Percentiles rank a stretch among this genome's conserved stretches.
Evolutionary conservation across 2,329 filamentous ascomycete species (phyloP).

Genomic region (Beauveria medogensis): DNA sequence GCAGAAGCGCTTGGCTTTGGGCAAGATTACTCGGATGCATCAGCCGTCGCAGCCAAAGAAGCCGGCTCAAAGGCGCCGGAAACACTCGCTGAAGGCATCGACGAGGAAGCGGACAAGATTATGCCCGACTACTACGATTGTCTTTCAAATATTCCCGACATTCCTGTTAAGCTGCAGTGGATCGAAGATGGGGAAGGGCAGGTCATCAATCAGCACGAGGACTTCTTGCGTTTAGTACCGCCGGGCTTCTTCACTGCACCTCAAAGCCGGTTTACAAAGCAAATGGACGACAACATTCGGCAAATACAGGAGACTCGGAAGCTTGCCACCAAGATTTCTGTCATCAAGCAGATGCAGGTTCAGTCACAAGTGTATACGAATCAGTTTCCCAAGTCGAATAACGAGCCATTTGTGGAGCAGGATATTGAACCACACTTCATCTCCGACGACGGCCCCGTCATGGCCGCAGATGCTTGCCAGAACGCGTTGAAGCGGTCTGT

Average conservation of each 20-base stretch:
- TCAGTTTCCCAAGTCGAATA: conserved; percentile 94
- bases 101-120: conserved; percentile 74
- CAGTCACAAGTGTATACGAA: conserved; percentile 97
- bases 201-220: conserved; percentile 79
- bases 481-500: conserved; percentile 83
- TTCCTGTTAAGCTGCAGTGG: conserved; percentile 74
- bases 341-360: conserved; percentile 99
- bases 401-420: conserved; percentile 76
- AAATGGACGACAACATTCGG: conserved; percentile 82
- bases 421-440: conserved; percentile 87
- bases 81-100: conserved; percentile 90
- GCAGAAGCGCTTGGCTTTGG: conserved; percentile 43
- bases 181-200: conserved; percentile 82
- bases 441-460: conserved; percentile 79
- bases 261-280: conserved; percentile 63
- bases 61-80: conserved; percentile 48
- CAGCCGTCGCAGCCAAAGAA: conserved; percentile 36
- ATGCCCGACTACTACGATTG: conserved; percentile 94
- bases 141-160: conserved; percentile 75
- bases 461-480: conserved; percentile 74
- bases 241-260: conserved; percentile 68
- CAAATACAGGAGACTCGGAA: conserved; percentile 97
- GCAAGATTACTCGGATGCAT: conserved; percentile 30
- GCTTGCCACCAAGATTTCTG: conserved; percentile 88
- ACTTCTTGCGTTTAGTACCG: conserved; percentile 72